Evolutionary conservation across 176 grass and related monocot genomes (phyloP).

Genomic region (Echinochloa phyllopogon): DNA sequence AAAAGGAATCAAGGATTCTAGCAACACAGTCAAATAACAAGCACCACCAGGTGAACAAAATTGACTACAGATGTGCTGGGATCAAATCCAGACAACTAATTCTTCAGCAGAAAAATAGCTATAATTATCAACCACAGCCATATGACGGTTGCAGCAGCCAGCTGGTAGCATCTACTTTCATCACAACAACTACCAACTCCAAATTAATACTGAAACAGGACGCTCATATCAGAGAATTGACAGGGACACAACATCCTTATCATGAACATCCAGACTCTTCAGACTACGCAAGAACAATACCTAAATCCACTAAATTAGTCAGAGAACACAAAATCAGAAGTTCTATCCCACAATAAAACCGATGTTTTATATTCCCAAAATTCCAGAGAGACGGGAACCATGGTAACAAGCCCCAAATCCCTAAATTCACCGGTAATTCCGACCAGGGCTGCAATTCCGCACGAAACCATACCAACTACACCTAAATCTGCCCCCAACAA

Average conservation of each 20-base stretch:
- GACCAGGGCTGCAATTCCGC: neutral
- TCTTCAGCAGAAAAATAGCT: neutral
- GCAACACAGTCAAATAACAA: neutral
- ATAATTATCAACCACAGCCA: neutral
- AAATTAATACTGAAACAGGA: neutral
- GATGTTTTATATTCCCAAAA: neutral
- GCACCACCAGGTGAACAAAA: neutral
- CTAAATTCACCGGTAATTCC: neutral
- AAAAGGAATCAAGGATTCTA: neutral
- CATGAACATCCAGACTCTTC: neutral
- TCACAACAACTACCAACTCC: neutral
- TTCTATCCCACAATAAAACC: too few species aligned
- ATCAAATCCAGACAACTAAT: neutral
- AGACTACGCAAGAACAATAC: neutral
- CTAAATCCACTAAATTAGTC: neutral
- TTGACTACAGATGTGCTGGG: too few species aligned
- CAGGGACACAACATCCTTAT: neutral
- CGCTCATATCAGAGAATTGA: neutral
- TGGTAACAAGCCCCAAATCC: neutral
- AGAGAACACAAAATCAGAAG: neutral
- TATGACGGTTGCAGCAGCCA: neutral
- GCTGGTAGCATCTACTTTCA: neutral
- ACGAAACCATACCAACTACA: neutral
- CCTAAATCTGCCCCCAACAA: neutral
- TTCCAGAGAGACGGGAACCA: neutral